Conservation (phyloP, 495 filamentous ascomycete species). For the Hypoxylon rickii region DNA sequence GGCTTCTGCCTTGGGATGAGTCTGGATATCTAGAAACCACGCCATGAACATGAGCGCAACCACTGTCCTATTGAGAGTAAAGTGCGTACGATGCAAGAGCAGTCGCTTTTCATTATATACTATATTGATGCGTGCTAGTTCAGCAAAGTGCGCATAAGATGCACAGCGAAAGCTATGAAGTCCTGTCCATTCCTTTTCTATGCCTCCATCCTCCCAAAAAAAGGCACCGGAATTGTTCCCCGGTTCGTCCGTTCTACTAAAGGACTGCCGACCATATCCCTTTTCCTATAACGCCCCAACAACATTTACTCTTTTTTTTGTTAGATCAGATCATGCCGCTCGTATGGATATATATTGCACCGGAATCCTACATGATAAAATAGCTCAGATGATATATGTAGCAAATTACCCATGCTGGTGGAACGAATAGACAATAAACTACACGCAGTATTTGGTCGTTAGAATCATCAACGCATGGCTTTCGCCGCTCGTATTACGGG, state of each 20-base stretch:
- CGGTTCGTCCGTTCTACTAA: constrained; percentile 26
- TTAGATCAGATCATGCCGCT: constrained; percentile 20
- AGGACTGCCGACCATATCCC: constrained; percentile 11
- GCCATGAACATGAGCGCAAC: no score
- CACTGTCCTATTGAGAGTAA: neutral
- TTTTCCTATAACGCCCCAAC: constrained; percentile 25
- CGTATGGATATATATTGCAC: constrained; percentile 21
- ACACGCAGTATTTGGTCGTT: constrained; percentile 16
- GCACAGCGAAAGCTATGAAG: neutral
- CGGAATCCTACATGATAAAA: constrained; percentile 11
- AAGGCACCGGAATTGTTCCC: constrained; percentile 10
- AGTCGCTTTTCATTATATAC: neutral
- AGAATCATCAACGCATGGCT: constrained; percentile 22
- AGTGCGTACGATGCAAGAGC: neutral
- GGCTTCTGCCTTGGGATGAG: no score
- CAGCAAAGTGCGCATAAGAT: neutral
- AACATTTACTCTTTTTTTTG: no score
- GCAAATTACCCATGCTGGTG: constrained; percentile 8
- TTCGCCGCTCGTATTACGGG: constrained; percentile 5
- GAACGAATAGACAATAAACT: constrained; percentile 4
- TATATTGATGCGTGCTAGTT: neutral
- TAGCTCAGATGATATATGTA: constrained; percentile 20
- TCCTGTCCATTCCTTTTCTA: neutral
- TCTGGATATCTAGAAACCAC: no score
- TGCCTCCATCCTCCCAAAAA: constrained; percentile 10